Evolutionary conservation across 139 green algal species (phyloP).

Genomic region (Chlorella sp.): DNA sequence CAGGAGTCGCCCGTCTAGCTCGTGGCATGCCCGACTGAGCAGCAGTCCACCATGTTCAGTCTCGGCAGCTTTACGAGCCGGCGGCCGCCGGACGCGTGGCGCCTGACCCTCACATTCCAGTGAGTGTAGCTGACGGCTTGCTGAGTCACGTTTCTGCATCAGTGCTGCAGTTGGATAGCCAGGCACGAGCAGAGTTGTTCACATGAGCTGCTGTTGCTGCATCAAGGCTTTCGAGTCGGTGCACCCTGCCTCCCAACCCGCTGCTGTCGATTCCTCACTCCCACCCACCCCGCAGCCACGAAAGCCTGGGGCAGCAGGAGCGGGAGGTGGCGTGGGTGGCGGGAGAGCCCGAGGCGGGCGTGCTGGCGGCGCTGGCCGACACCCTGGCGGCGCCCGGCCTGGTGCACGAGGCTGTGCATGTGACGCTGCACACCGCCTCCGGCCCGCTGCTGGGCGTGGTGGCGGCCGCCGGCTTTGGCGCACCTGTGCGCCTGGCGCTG

Average conservation of each 20-base stretch:
- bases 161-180: too few species aligned
- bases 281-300: neutral
- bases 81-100: constrained; percentile 29
- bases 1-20: too few species aligned
- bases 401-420: constrained; percentile 43
- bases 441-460: constrained; percentile 11
- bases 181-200: too few species aligned
- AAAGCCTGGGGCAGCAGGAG: neutral
- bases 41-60: neutral
- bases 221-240: too few species aligned
- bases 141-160: too few species aligned
- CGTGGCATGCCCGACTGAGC: too few species aligned
- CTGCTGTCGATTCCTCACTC: too few species aligned
- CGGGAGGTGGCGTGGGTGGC: constrained; percentile 42
- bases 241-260: too few species aligned
- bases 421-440: neutral
- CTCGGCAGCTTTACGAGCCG: constrained; percentile 7
- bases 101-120: constrained; percentile 10
- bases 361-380: constrained; percentile 33
- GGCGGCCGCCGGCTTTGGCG: neutral
- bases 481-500: constrained; percentile 21
- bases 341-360: constrained; percentile 25
- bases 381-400: constrained; percentile 33
- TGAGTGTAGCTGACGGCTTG: neutral
- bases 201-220: too few species aligned